Evolutionary conservation across 2,329 filamentous ascomycete species (phyloP).

Genomic region (Alternaria sp.): DNA sequence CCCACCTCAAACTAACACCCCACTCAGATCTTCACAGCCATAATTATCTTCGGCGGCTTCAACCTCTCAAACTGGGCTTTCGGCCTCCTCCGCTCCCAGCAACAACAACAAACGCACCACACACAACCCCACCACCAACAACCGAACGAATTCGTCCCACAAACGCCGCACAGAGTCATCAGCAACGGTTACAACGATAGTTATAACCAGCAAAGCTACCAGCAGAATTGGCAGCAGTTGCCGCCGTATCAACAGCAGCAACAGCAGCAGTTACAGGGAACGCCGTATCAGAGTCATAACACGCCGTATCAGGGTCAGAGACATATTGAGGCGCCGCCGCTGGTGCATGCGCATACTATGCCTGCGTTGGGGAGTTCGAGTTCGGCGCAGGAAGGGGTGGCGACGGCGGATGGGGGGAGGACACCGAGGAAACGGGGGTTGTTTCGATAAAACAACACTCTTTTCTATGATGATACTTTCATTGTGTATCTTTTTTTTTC

Average conservation of each 20-base stretch:
- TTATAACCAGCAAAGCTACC: slow-evolving; percentile 19
- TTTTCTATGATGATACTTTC: neutral
- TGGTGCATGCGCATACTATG: slow-evolving; percentile 38
- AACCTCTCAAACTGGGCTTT: slow-evolving; percentile 67
- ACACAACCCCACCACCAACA: slow-evolving; percentile 5
- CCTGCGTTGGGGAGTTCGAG: slow-evolving; percentile 29
- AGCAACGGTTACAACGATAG: slow-evolving; percentile 22
- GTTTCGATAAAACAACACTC: slow-evolving; percentile 16
- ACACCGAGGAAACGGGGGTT: slow-evolving; percentile 28
- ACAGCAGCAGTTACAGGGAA: slow-evolving; percentile 9
- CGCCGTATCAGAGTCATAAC: slow-evolving; percentile 24
- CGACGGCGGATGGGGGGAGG: slow-evolving; percentile 13
- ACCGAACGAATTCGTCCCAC: slow-evolving; percentile 33
- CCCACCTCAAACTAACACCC: slow-evolving; percentile 12
- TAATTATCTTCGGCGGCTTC: slow-evolving; percentile 60
- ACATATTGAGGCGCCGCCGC: slow-evolving; percentile 27
- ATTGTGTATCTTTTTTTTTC: neutral
- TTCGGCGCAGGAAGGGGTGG: slow-evolving; percentile 9
- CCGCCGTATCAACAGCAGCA: slow-evolving; percentile 12
- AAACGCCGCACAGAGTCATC: slow-evolving; percentile 41
- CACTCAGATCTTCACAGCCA: slow-evolving; percentile 54
- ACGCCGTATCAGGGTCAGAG: slow-evolving; percentile 13
- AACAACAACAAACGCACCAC: slow-evolving; percentile 33
- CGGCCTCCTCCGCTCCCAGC: slow-evolving; percentile 57
- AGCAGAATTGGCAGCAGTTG: slow-evolving; percentile 22